These are phyloP conservation scores for Phaseolus lunatus DNA, from an alignment of 306 rosid genomes.

Conservation along the genomic window DNA sequence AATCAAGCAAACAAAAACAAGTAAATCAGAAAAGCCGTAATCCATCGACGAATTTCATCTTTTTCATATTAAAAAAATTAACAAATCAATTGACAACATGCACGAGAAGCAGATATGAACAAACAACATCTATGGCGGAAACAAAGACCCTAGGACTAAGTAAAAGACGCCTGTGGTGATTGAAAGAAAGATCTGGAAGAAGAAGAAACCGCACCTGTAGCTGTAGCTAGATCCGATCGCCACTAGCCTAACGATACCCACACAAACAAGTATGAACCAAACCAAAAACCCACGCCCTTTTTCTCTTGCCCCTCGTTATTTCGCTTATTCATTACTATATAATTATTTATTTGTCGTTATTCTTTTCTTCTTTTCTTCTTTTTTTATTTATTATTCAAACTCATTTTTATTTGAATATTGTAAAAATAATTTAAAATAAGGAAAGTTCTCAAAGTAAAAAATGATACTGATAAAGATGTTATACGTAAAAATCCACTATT, in stretches of 20 bases:
- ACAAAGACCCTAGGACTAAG: constrained; percentile 3
- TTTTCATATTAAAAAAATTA: neutral
- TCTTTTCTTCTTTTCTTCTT: too few relatives aligned
- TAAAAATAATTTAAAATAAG: too few relatives aligned
- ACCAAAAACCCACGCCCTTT: neutral
- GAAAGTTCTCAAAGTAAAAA: too few relatives aligned
- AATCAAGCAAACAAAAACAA: constrained; percentile 10
- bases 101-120: neutral
- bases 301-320: neutral
- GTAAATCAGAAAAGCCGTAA: constrained; percentile 1
- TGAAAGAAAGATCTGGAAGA: neutral
- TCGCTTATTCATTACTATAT: neutral
- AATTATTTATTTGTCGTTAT: too few relatives aligned
- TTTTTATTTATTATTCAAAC: too few relatives aligned
- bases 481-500: too few relatives aligned
- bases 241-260: neutral
- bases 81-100: neutral
- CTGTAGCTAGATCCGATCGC: constrained; percentile 14
- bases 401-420: too few relatives aligned
- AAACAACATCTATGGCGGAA: neutral
- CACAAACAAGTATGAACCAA: neutral
- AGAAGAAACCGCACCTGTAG: neutral
- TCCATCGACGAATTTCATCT: neutral
- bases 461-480: too few relatives aligned
- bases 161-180: neutral